Base-by-base conservation (phyloP, 2,329 filamentous ascomycete genomes). In the Cladosporium velox region DNA sequence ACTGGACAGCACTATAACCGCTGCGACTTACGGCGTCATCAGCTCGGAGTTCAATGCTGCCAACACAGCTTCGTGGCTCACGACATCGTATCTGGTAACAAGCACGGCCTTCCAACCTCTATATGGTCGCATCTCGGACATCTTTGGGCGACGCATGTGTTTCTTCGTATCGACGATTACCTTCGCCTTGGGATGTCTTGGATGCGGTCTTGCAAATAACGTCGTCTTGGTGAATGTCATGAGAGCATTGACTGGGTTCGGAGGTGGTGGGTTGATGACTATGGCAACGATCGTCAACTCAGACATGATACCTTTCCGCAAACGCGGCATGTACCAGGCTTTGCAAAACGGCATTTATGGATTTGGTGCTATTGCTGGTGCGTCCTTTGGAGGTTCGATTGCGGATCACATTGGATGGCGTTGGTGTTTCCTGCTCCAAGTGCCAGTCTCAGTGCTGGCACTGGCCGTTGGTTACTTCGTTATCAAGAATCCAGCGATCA, bases 61-160 rank as follows among this genome's bases (percentile, higher is more conserved):
- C 35, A 92, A 94, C 76, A 87, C 87, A 57, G 91, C 91, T 3
- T 92, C 91, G 1, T 95, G 91, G 91, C 82, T 94, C 4, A 92
- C 90, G 1, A 94, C 91, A 0, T 87, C 90, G 0, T 94, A 93
- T 70, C 78, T 94, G 41, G 82, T 95, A 44, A 92, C 91, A 0
- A 91, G 87, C 4, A 93, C 91, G 1, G 87, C 89, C 28, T 89
- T 92, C 66, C 89, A 93, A 77, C 91, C 91, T 0, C 79, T 94
- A 1, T 86, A 91, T 69, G 91, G 90, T 3, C 85, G 91, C 2
- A 76, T 93, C 1, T 92, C 90, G 1, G 91, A 94, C 77, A 88
- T 89, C 0, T 79, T 93, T 66, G 59, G 85, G 85, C 49, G 72
- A 2, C 60, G 72, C 1, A 54, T 73, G 38, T 75, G 73, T 60